Evolutionary conservation across 352 stramenopile genomes (phyloP).

Genomic region (Phytophthora podocarpi): DNA sequence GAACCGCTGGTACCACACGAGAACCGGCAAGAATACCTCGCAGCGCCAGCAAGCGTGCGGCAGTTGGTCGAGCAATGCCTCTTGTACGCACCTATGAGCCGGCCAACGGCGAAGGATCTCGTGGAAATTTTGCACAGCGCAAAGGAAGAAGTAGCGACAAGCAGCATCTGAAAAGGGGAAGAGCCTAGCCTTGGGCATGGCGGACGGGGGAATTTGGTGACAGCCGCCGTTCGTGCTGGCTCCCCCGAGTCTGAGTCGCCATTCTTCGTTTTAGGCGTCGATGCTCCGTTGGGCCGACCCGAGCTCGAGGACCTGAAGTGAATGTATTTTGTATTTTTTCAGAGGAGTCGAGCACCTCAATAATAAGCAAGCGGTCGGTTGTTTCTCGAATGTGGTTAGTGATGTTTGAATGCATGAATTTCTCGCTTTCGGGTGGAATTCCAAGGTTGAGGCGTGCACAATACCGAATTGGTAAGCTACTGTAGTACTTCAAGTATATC

Average conservation of each 20-base stretch:
- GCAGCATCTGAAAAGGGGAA: constrained; percentile 36
- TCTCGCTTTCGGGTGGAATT: no score
- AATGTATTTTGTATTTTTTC: background rate
- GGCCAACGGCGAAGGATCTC: constrained; percentile 55
- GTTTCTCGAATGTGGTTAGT: background rate
- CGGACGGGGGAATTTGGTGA: constrained; percentile 23
- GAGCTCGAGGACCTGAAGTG: constrained; percentile 3
- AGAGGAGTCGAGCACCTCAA: constrained; percentile 14
- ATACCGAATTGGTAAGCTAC: no score
- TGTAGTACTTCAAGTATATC: no score
- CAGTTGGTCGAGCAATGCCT: constrained; percentile 54
- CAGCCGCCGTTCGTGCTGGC: constrained; percentile 22
- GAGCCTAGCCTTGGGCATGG: constrained; percentile 22
- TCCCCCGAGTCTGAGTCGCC: constrained; percentile 33
- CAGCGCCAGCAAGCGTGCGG: constrained; percentile 42
- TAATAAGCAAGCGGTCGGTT: constrained; percentile 23
- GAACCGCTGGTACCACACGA: constrained; percentile 52
- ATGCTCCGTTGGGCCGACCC: constrained; percentile 10
- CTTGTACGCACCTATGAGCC: constrained; percentile 53
- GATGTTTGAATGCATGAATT: no score
- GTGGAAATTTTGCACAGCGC: constrained; percentile 47
- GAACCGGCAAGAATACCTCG: constrained; percentile 44
- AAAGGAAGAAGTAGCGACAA: constrained; percentile 40
- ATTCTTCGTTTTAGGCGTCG: constrained; percentile 35
- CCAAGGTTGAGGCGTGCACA: background rate